Evolutionary conservation across 1,139 yeast species (phyloP).

Genomic region (Kazachstania sp.): DNA sequence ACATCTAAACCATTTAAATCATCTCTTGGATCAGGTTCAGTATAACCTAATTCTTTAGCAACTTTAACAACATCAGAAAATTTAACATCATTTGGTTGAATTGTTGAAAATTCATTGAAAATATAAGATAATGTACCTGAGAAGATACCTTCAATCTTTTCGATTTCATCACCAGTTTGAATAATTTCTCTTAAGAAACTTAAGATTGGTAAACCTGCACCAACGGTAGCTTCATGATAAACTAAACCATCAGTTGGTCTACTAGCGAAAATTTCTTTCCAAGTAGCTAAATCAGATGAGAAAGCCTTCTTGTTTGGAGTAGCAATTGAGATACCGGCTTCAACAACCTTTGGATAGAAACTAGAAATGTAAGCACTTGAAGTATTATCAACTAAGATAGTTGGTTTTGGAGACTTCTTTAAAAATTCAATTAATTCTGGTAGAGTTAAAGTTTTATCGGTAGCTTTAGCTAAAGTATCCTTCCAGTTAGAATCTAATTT

Average conservation of each 20-base stretch:
- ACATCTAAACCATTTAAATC: conserved; percentile 96
- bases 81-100: conserved; percentile 50
- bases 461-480: conserved; percentile 38
- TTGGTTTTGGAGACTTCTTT: conserved; percentile 59
- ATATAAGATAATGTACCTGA: conserved; percentile 96
- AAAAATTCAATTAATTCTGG: conserved; percentile 55
- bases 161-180: conserved; percentile 85
- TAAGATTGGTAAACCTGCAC: conserved; percentile 94
- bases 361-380: conserved; percentile 72
- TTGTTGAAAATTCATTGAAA: conserved; percentile 82
- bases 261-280: conserved; percentile 64
- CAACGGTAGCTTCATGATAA: conserved; percentile 98
- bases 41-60: conserved; percentile 88
- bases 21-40: conserved; percentile 99
- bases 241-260: conserved; percentile 59
- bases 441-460: conserved; percentile 45
- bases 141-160: conserved; percentile 88
- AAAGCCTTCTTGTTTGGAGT: conserved; percentile 98
- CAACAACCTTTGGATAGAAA: conserved; percentile 63
- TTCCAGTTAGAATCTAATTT: conserved; percentile 50
- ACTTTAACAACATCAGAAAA: conserved; percentile 83
- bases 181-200: conserved; percentile 81
- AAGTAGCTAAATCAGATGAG: conserved; percentile 63
- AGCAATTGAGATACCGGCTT: conserved; percentile 81
- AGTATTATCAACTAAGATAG: conserved; percentile 87